Percentiles rank a stretch among this genome's conserved stretches.
Evolutionary conservation across 805 yeast genomes (phyloP).

Genomic region (Hanseniaspora jakobsenii): DNA sequence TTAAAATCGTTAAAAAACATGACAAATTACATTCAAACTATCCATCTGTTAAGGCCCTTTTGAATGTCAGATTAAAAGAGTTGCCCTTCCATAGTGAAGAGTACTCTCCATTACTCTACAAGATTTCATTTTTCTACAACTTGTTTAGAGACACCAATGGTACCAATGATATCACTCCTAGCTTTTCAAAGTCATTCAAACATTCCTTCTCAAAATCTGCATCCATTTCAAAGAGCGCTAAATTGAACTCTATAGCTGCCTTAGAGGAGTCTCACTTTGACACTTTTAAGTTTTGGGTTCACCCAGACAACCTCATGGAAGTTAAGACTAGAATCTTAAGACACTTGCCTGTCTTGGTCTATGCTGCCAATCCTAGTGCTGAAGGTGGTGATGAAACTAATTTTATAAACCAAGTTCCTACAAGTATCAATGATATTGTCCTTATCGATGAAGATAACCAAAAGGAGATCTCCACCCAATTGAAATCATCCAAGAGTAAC

Average conservation of each 20-base stretch:
- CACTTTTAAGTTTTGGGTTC: slow-evolving; percentile 88
- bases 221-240: slow-evolving; percentile 32
- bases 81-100: slow-evolving; percentile 92
- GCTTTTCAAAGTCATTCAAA: slow-evolving; percentile 21
- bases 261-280: slow-evolving; percentile 34
- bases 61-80: slow-evolving; percentile 75
- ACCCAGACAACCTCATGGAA: slow-evolving; percentile 94
- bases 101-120: slow-evolving; percentile 78
- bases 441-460: slow-evolving; percentile 8
- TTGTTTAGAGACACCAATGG: slow-evolving; percentile 58
- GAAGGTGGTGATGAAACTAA: slow-evolving; percentile 23
- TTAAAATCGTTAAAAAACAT: slow-evolving; percentile 89
- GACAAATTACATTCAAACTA: slow-evolving; percentile 79
- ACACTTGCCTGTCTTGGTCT: slow-evolving; percentile 83
- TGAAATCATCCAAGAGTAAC: too few species aligned
- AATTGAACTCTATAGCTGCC: slow-evolving; percentile 24
- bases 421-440: slow-evolving; percentile 20
- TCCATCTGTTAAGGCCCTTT: slow-evolving; percentile 71
- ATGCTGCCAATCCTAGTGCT: slow-evolving; percentile 32
- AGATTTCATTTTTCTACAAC: slow-evolving; percentile 68
- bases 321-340: slow-evolving; percentile 90
- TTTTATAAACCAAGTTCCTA: slow-evolving; percentile 23
- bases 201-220: slow-evolving; percentile 23
- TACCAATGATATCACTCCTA: slow-evolving; percentile 26
- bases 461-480: too few species aligned